Conservation (phyloP, 192 early-diverging fungal genomes). For the Linnemannia elongata region DNA sequence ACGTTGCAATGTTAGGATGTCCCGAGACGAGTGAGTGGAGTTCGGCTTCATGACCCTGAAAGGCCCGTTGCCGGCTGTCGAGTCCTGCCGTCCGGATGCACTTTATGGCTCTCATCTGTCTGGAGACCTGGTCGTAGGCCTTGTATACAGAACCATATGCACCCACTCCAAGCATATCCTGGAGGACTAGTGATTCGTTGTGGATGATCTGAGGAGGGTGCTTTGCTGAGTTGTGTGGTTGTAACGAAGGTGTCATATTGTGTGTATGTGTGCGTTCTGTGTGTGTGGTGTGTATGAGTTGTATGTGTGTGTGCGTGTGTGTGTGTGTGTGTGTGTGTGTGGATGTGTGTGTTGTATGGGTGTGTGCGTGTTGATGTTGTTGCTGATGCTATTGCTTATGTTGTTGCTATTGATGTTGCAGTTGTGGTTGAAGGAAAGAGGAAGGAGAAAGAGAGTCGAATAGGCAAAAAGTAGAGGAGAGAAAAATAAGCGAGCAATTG, state of each 20-base stretch:
- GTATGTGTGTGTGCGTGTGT: neutral
- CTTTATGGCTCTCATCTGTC: slow-evolving; percentile 77
- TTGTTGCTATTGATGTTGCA: too few relatives aligned
- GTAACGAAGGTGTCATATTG: slow-evolving; percentile 21
- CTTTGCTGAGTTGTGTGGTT: neutral
- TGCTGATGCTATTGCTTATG: neutral
- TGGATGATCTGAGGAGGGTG: slow-evolving; percentile 45
- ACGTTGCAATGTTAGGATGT: slow-evolving; percentile 76
- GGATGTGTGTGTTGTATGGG: neutral
- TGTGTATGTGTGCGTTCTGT: neutral
- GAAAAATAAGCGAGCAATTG: neutral
- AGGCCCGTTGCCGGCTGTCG: slow-evolving; percentile 64
- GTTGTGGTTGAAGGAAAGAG: neutral
- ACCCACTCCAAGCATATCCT: slow-evolving; percentile 75
- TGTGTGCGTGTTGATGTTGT: neutral
- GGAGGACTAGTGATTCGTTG: slow-evolving; percentile 57
- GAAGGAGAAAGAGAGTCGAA: neutral
- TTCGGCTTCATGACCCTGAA: slow-evolving; percentile 74
- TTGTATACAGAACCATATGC: slow-evolving; percentile 85
- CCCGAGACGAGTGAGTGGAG: slow-evolving; percentile 76
- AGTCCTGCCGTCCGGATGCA: slow-evolving; percentile 73
- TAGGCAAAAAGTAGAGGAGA: neutral
- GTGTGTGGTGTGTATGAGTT: neutral
- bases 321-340: neutral
- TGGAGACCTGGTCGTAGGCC: slow-evolving; percentile 68